Percentiles rank a stretch among this genome's conserved stretches.
phyloP scores from a whole-genome alignment of 805 yeast species.

The Brettanomyces custersianus region DNA sequence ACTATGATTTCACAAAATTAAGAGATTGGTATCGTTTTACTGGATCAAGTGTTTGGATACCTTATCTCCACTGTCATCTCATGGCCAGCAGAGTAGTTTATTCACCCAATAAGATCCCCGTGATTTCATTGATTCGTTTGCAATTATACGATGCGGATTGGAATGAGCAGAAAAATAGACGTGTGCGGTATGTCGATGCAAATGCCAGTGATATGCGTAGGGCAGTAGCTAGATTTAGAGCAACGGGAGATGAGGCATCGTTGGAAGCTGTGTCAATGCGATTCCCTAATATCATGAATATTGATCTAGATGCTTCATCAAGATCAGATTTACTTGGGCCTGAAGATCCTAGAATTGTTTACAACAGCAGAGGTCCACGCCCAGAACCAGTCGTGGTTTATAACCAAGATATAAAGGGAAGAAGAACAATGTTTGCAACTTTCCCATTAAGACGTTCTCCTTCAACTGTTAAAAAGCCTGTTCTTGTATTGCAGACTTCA shows the following conservation, averaged over 20 bases:
- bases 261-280: slow-evolving; percentile 20
- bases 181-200: slow-evolving; percentile 26
- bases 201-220: slow-evolving; percentile 22
- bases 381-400: slow-evolving; percentile 40
- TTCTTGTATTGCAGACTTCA: slow-evolving; percentile 3
- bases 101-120: slow-evolving; percentile 27
- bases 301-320: slow-evolving; percentile 21
- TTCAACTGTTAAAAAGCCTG: slow-evolving; percentile 17
- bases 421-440: slow-evolving; percentile 24
- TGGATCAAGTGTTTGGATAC: slow-evolving; percentile 45
- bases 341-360: slow-evolving; percentile 40
- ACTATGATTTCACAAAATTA: slow-evolving; percentile 18
- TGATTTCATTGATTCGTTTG: slow-evolving; percentile 33
- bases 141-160: slow-evolving; percentile 38
- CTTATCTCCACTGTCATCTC: slow-evolving; percentile 39
- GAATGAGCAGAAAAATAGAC: slow-evolving; percentile 32
- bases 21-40: slow-evolving; percentile 37
- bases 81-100: slow-evolving; percentile 38
- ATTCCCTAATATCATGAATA: slow-evolving; percentile 23
- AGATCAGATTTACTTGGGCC: slow-evolving; percentile 31
- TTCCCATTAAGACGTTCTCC: slow-evolving; percentile 24
- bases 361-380: slow-evolving; percentile 24
- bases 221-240: slow-evolving; percentile 19
- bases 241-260: slow-evolving; percentile 17
- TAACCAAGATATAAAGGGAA: slow-evolving; percentile 20